Percentiles rank a stretch among this genome's conserved stretches.
phyloP scores from a whole-genome alignment of 192 early-diverging fungal genomes.

The Podochytrium sp. region DNA sequence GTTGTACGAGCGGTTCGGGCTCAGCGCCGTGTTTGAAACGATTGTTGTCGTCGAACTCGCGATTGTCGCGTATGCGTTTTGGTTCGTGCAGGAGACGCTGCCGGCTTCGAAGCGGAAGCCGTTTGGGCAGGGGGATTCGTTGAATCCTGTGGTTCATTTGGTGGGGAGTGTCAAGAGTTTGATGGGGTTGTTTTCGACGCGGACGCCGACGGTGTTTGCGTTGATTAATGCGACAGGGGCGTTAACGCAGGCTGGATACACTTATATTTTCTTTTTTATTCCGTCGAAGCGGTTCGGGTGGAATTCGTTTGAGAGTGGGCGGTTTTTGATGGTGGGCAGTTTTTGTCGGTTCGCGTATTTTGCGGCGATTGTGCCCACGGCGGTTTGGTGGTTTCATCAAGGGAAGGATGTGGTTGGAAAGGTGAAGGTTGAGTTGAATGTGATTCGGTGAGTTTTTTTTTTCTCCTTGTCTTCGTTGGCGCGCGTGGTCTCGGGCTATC shows the following conservation, averaged over 20 bases:
- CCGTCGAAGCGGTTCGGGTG: slow-evolving; percentile 44
- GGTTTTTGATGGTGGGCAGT: slow-evolving; percentile 37
- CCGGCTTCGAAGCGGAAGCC: not conserved
- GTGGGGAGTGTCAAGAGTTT: not conserved
- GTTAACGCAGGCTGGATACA: slow-evolving; percentile 20
- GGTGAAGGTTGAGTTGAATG: slow-evolving; percentile 12
- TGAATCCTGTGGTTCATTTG: slow-evolving; percentile 14
- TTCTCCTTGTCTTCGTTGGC: not conserved
- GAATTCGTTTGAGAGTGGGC: slow-evolving; percentile 44
- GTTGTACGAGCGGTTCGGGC: slow-evolving; percentile 32
- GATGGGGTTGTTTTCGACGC: slow-evolving; percentile 4
- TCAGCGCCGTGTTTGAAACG: slow-evolving; percentile 37
- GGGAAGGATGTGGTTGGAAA: not conserved
- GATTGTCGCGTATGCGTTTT: slow-evolving; percentile 30
- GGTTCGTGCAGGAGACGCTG: slow-evolving; percentile 47
- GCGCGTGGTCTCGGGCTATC: too few relatives aligned
- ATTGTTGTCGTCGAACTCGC: slow-evolving; percentile 34
- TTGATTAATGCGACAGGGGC: slow-evolving; percentile 27
- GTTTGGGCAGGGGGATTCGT: not conserved
- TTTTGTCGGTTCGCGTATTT: slow-evolving; percentile 45
- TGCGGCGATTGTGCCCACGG: slow-evolving; percentile 28
- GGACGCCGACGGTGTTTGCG: slow-evolving; percentile 28
- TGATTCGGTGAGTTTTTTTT: slow-evolving; percentile 12
- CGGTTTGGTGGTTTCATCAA: slow-evolving; percentile 3
- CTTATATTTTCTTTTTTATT: slow-evolving; percentile 46